These are phyloP conservation scores for Daldinia sp. DNA, from an alignment of 2,329 filamentous ascomycete species.

Conservation along the genomic window DNA sequence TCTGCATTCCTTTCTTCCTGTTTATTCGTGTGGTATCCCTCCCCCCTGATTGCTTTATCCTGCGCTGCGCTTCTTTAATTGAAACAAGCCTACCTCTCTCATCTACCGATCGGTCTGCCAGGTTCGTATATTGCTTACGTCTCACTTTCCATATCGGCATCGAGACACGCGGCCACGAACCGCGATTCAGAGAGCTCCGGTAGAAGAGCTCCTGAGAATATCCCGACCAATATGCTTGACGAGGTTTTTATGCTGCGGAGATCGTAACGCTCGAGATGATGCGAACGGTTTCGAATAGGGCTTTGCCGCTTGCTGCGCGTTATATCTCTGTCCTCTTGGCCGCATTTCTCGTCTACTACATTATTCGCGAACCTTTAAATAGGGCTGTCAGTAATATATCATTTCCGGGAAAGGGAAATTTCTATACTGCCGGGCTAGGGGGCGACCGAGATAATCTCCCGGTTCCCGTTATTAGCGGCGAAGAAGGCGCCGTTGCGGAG, in stretches of 20 bases:
- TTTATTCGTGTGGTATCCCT: constrained; percentile 25
- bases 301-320: constrained; percentile 44
- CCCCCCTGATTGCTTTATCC: constrained; percentile 20
- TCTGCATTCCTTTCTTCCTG: constrained; percentile 29
- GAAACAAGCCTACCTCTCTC: constrained; percentile 26
- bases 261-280: constrained; percentile 43
- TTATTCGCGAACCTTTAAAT: constrained; percentile 43
- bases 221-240: constrained; percentile 41
- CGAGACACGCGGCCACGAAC: constrained; percentile 9
- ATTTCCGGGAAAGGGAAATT: constrained; percentile 18
- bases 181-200: constrained; percentile 32
- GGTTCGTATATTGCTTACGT: constrained; percentile 33
- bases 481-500: constrained; percentile 6
- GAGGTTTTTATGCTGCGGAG: constrained; percentile 35
- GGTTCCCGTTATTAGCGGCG: constrained; percentile 10
- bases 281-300: constrained; percentile 42
- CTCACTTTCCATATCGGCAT: constrained; percentile 28
- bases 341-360: constrained; percentile 45
- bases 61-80: constrained; percentile 27
- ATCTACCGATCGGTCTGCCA: constrained; percentile 18
- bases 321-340: constrained; percentile 45
- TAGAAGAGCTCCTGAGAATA: constrained; percentile 26
- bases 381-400: constrained; percentile 27
- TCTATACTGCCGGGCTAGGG: constrained; percentile 1
- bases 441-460: constrained; percentile 10